Evolutionary conservation across 192 early-diverging fungal genomes (phyloP).

Genomic region (Kappamyces sp.): DNA sequence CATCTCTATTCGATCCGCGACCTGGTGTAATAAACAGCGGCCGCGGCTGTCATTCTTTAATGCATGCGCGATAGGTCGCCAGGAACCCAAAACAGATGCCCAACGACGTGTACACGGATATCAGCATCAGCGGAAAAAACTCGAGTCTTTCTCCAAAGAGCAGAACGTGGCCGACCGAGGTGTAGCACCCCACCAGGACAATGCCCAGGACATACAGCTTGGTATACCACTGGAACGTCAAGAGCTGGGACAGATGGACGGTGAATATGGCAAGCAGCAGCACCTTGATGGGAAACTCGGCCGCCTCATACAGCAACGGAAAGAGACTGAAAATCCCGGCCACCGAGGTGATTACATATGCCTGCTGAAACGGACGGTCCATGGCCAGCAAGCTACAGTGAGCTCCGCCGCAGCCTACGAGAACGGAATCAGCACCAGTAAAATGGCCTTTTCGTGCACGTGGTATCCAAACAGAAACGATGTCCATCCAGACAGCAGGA

Average conservation of each 20-base stretch:
- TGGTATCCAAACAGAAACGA: constrained; percentile 97
- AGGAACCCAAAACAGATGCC: constrained; percentile 56
- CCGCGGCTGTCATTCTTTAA: too few species aligned
- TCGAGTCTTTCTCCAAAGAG: constrained; percentile 50
- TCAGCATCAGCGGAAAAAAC: constrained; percentile 79
- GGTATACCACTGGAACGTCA: constrained; percentile 18
- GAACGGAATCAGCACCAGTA: constrained; percentile 68
- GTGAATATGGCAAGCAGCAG: constrained; percentile 39
- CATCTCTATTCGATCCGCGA: too few species aligned
- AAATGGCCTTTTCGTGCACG: constrained; percentile 95
- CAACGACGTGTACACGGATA: constrained; percentile 70
- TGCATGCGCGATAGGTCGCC: too few species aligned
- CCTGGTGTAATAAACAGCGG: too few species aligned
- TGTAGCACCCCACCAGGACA: constrained; percentile 48
- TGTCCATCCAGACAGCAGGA: constrained; percentile 76
- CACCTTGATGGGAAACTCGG: constrained; percentile 46
- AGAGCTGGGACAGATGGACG: constrained; percentile 28
- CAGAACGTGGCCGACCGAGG: constrained; percentile 46
- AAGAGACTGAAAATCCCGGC: constrained; percentile 62
- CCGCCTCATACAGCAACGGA: constrained; percentile 51
- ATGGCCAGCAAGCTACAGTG: constrained; percentile 43
- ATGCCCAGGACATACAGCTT: constrained; percentile 53
- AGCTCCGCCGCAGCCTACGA: constrained; percentile 29
- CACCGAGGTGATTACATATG: constrained; percentile 56
- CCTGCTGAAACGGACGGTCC: constrained; percentile 38